phyloP scores from a whole-genome alignment of 495 filamentous ascomycete genomes.

The Penicillium ochrochloron region DNA sequence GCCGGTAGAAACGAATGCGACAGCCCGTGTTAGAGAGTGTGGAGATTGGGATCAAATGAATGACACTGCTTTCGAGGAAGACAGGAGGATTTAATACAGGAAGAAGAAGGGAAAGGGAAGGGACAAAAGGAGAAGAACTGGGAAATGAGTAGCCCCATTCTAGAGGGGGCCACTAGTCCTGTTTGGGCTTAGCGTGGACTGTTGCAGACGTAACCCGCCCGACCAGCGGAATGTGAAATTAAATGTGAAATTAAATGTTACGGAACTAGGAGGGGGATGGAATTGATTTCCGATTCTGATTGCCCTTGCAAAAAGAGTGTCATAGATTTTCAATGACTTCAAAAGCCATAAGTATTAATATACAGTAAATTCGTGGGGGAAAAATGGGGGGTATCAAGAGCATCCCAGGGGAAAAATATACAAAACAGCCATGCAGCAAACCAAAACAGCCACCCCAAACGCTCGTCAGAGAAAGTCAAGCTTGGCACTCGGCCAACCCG shows the following conservation, averaged over 20 bases:
- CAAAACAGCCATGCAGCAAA: constrained; percentile 3
- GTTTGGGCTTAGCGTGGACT: constrained; percentile 13
- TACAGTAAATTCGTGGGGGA: neutral
- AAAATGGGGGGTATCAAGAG: constrained; percentile 6
- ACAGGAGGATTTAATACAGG: constrained; percentile 19
- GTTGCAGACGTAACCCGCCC: constrained; percentile 19
- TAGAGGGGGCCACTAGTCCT: constrained; percentile 22
- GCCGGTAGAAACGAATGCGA: constrained; percentile 43
- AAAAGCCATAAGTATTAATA: neutral
- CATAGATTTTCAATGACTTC: neutral
- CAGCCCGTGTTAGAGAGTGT: constrained; percentile 38
- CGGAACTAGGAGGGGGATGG: too few relatives aligned
- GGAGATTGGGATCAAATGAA: constrained; percentile 27
- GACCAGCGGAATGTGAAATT: constrained; percentile 24
- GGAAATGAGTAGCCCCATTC: constrained; percentile 26
- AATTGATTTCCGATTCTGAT: neutral
- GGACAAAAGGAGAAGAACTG: constrained; percentile 20
- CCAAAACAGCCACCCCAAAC: constrained; percentile 15
- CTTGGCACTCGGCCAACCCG: neutral
- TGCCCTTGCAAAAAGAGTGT: neutral
- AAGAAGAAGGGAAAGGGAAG: constrained; percentile 8
- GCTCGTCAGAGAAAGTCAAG: constrained; percentile 3
- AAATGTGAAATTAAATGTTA: too few relatives aligned
- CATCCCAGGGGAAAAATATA: constrained; percentile 1
- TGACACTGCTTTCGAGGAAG: constrained; percentile 33